phyloP scores from a whole-genome alignment of 1,139 yeast species.

The Scheffersomyces illinoinensis region DNA sequence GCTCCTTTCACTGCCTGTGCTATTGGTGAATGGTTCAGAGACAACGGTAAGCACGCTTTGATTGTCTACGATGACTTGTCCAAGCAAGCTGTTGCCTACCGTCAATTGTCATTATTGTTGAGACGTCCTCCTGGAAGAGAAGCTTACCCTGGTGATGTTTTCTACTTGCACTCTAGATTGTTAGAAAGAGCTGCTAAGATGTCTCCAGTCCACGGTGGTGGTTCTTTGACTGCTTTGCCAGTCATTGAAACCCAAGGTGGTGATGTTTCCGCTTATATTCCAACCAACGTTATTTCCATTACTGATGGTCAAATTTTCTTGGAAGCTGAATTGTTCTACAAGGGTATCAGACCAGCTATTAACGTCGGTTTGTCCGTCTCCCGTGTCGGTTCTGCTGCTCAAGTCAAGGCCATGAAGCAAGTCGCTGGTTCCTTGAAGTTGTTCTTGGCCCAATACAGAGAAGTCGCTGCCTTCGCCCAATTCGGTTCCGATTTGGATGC shows the following conservation, averaged over 20 bases:
- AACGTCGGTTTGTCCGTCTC: slow-evolving; percentile 99
- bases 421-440: slow-evolving; percentile 99
- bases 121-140: slow-evolving; percentile 98
- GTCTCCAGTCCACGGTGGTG: slow-evolving; percentile 87
- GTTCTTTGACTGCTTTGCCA: slow-evolving; percentile 95
- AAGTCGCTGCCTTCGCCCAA: slow-evolving; percentile 99
- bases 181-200: slow-evolving; percentile 98
- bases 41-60: slow-evolving; percentile 97
- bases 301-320: slow-evolving; percentile 98
- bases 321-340: slow-evolving; percentile 99
- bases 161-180: slow-evolving; percentile 94
- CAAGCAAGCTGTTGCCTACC: slow-evolving; percentile 99
- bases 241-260: slow-evolving; percentile 99
- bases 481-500: slow-evolving; percentile 99
- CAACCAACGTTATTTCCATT: slow-evolving; percentile 95
- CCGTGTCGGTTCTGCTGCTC: slow-evolving; percentile 99
- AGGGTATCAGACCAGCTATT: slow-evolving; percentile 99
- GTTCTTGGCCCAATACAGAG: slow-evolving; percentile 99
- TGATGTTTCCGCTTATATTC: slow-evolving; percentile 97
- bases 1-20: slow-evolving; percentile 99
- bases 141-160: slow-evolving; percentile 97
- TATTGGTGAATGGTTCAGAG: slow-evolving; percentile 99
- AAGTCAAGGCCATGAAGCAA: slow-evolving; percentile 99
- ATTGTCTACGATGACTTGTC: slow-evolving; percentile 98
- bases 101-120: slow-evolving; percentile 96